These are phyloP conservation scores for Simplicillium sp. DNA, from an alignment of 2,329 filamentous ascomycete species.

Conservation along the genomic window DNA sequence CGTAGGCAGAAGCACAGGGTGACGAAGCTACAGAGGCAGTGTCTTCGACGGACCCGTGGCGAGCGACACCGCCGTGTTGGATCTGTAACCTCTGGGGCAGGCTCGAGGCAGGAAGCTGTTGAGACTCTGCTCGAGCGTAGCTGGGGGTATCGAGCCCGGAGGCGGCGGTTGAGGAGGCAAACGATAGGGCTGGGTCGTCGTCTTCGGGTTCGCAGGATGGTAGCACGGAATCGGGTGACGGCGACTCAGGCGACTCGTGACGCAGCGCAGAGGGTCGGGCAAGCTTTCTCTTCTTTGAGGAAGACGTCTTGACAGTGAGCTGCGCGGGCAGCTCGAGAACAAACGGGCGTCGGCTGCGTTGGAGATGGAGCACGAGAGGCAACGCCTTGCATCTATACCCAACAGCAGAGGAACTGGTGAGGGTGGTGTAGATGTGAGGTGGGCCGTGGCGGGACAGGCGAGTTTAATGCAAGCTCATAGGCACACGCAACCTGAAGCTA, in stretches of 20 bases:
- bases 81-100: slow-evolving; percentile 43
- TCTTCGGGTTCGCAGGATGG: slow-evolving; percentile 42
- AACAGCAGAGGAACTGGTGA: neutral
- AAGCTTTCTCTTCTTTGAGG: slow-evolving; percentile 64
- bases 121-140: slow-evolving; percentile 31
- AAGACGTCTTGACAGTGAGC: slow-evolving; percentile 65
- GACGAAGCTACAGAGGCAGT: slow-evolving; percentile 48
- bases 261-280: slow-evolving; percentile 37
- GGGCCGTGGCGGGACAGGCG: too few species aligned
- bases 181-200: slow-evolving; percentile 40
- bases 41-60: slow-evolving; percentile 29
- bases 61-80: slow-evolving; percentile 14
- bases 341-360: neutral
- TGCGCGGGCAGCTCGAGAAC: slow-evolving; percentile 48
- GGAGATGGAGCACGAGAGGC: neutral
- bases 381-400: neutral
- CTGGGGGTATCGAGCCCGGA: slow-evolving; percentile 27
- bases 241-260: slow-evolving; percentile 22
- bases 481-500: too few species aligned
- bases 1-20: slow-evolving; percentile 44
- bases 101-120: slow-evolving; percentile 32
- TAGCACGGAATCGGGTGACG: slow-evolving; percentile 36
- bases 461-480: too few species aligned
- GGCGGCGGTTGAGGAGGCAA: slow-evolving; percentile 31
- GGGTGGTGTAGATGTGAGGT: too few species aligned